These are phyloP conservation scores for Phaeophleospora eucalypticola DNA, from an alignment of 2,329 filamentous ascomycete species.

Conservation along the genomic window DNA sequence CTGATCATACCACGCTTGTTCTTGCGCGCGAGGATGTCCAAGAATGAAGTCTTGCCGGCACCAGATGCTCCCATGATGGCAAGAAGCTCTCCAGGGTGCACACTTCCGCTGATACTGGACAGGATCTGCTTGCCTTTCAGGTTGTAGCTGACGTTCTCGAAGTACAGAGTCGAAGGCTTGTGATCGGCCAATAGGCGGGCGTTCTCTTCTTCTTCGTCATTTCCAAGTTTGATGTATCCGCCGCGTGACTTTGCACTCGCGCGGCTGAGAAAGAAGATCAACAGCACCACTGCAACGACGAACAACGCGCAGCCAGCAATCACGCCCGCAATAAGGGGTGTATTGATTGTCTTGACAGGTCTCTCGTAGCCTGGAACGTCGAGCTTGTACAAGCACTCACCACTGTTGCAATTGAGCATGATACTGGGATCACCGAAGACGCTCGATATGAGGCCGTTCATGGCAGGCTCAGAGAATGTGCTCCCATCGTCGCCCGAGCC, in stretches of 20 bases:
- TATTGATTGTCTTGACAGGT: constrained; percentile 93
- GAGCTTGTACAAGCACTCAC: constrained; percentile 89
- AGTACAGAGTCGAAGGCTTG: constrained; percentile 82
- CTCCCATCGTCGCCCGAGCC: constrained; percentile 65
- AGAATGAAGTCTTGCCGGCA: constrained; percentile 93
- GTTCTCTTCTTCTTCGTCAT: constrained; percentile 80
- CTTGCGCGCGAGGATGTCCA: constrained; percentile 93
- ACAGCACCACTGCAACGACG: constrained; percentile 77
- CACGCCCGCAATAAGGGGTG: constrained; percentile 87
- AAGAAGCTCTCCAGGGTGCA: constrained; percentile 91
- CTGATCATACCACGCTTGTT: constrained; percentile 80
- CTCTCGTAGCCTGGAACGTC: constrained; percentile 87
- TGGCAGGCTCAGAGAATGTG: constrained; percentile 82
- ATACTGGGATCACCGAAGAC: constrained; percentile 94
- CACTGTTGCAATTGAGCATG: constrained; percentile 72
- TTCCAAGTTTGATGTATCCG: constrained; percentile 70
- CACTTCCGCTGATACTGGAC: constrained; percentile 72
- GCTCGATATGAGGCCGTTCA: constrained; percentile 82
- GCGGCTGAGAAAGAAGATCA: constrained; percentile 83
- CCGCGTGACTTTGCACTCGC: constrained; percentile 59
- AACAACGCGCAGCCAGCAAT: constrained; percentile 85
- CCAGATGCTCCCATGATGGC: constrained; percentile 98
- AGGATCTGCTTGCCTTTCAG: constrained; percentile 88
- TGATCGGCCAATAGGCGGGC: constrained; percentile 86
- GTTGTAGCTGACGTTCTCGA: constrained; percentile 80